Evolutionary conservation across 2,329 filamentous ascomycete species (phyloP).

Genomic region (Rhexocercosporidium sp.): DNA sequence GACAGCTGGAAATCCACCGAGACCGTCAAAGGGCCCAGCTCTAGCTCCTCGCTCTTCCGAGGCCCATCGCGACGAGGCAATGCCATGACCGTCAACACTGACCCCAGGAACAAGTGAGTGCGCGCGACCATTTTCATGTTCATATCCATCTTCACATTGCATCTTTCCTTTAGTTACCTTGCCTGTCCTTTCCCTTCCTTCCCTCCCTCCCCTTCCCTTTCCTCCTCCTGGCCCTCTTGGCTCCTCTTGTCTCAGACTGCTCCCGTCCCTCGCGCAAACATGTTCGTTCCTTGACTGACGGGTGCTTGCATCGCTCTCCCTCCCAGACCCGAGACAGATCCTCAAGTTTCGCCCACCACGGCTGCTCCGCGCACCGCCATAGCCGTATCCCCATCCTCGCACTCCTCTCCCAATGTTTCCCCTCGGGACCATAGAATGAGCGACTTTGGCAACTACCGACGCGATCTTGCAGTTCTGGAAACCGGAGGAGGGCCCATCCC

Average conservation of each 20-base stretch:
- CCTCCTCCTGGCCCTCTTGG: too few species aligned
- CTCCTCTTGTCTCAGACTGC: conserved; percentile 22
- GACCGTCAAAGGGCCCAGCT: conserved; percentile 55
- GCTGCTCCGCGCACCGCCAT: conserved; percentile 34
- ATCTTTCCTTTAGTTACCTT: too few species aligned
- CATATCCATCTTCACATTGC: conserved; percentile 6
- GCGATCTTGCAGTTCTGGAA: conserved; percentile 73
- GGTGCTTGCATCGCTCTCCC: conserved; percentile 38
- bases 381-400: conserved; percentile 34
- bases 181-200: not conserved
- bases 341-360: conserved; percentile 42
- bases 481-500: conserved; percentile 61
- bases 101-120: conserved; percentile 50
- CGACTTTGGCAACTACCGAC: conserved; percentile 73
- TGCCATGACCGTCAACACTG: conserved; percentile 59
- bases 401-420: conserved; percentile 41
- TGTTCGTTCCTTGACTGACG: conserved; percentile 42
- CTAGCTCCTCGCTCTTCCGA: conserved; percentile 42
- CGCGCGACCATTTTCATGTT: not conserved
- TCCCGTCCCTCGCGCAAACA: conserved; percentile 29
- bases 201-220: not conserved
- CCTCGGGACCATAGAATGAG: conserved; percentile 42
- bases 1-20: conserved; percentile 70
- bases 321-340: conserved; percentile 41
- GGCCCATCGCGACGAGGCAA: conserved; percentile 38